Conservation (phyloP, 2,329 filamentous ascomycete species). For the Penicillium sp. region DNA sequence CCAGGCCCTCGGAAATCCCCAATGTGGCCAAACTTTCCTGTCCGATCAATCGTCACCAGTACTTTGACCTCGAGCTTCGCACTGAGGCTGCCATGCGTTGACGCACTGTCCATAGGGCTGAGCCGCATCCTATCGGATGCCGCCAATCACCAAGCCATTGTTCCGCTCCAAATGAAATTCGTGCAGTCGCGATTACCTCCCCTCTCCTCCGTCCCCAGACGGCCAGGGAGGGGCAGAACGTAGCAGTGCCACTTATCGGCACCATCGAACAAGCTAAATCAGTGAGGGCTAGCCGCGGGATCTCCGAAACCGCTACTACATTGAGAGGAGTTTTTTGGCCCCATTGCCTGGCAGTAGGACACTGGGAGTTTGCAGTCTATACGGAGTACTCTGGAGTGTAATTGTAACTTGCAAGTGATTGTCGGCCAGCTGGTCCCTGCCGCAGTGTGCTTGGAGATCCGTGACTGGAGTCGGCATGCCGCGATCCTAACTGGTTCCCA, state of each 20-base stretch:
- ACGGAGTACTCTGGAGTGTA: neutral
- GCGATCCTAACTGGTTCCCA: neutral
- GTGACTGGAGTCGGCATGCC: neutral
- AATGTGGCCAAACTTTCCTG: neutral
- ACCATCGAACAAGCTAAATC: neutral
- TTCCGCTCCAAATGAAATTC: neutral
- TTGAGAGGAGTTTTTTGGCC: neutral
- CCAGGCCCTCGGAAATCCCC: neutral
- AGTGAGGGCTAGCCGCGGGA: neutral
- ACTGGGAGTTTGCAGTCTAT: too few relatives aligned
- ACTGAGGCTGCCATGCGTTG: neutral
- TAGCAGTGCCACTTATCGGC: neutral
- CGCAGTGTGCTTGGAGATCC: neutral
- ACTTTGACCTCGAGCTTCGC: neutral
- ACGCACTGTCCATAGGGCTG: neutral
- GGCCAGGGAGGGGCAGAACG: neutral
- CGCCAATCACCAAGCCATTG: neutral
- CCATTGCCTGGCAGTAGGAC: neutral
- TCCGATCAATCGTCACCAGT: neutral
- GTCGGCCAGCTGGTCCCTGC: neutral
- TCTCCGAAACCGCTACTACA: neutral
- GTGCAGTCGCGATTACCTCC: neutral
- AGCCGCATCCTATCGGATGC: neutral
- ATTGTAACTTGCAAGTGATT: neutral
- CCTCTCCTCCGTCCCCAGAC: neutral